A percentile compares a stretch with the other conserved stretches of the same genome.
Evolutionary conservation across 495 filamentous ascomycete genomes (phyloP).

Genomic region (Stereocaulon alpinum): DNA sequence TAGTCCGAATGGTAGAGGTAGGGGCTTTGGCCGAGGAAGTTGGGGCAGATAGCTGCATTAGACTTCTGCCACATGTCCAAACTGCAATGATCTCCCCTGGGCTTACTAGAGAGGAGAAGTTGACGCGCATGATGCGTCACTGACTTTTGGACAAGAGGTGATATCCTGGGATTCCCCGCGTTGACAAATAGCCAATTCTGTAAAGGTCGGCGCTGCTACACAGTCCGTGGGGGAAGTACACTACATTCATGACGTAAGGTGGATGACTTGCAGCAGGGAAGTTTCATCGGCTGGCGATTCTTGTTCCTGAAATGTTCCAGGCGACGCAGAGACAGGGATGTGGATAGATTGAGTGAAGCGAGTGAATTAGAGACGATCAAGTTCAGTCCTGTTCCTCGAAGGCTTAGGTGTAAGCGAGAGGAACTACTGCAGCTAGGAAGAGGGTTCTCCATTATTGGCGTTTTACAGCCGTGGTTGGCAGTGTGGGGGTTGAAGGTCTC

Average conservation of each 20-base stretch:
- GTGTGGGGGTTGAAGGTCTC: not conserved
- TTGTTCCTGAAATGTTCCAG: constrained; percentile 2
- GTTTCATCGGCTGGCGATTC: not conserved
- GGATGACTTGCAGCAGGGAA: constrained; percentile 1
- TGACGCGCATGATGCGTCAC: not conserved
- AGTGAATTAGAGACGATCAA: not conserved
- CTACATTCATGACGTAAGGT: not conserved
- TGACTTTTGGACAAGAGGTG: not conserved
- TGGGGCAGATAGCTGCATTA: not conserved
- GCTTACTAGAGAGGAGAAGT: too few species aligned
- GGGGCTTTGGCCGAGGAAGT: constrained; percentile 8
- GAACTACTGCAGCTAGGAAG: constrained; percentile 4
- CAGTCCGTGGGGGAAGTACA: not conserved
- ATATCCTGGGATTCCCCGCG: not conserved
- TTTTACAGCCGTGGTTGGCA: not conserved
- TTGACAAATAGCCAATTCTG: not conserved
- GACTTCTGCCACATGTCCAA: not conserved
- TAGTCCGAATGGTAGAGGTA: constrained; percentile 1
- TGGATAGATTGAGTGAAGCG: not conserved
- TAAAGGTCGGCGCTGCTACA: not conserved
- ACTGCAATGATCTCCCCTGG: not conserved
- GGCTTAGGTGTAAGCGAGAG: not conserved
- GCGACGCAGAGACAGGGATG: not conserved
- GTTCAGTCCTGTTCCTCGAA: not conserved
- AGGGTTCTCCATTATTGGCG: not conserved